Evolutionary conservation across 495 filamentous ascomycete genomes (phyloP), one percentile per base, ranked within the genome.

Genomic region (Acidiella bohemica): DNA sequence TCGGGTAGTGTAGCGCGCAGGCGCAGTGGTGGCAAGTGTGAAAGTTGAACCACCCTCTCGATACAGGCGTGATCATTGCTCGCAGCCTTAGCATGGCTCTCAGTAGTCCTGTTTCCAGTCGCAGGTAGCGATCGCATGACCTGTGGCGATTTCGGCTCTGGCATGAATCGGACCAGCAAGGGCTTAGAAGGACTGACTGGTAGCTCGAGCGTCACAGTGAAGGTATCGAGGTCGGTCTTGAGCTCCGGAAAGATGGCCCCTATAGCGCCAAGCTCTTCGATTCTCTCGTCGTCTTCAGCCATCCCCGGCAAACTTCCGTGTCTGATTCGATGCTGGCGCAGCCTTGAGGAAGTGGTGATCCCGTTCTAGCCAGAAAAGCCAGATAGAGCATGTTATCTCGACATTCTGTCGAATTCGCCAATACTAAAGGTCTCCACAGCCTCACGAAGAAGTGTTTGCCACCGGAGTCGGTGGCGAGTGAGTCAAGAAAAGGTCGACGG

Each of bases 171-270:
- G 26, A 93, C 74, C 3, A 68, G 69, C 8, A 94, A 64, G 1
- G 82, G 78, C 40, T 65, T 60, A 10, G 70, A 59, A 0, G 90
- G 81, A 21, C 73, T 68, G 35, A 94, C 79, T 5, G 76, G 71
- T 0, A 96, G 59, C 18, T 82, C 76, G 39, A 96, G 66, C 5
- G 67, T 69, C 2, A 82, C 75, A 35, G 67, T 69, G 55, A 77
- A 80, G 2, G 71, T 71, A 46, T 77, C 59, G 3, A 68, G 61
- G 38, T 75, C 67, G 23, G 81, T 59, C 22, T 67, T 65, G 12
- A 93, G 73, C 58, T 97, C 90, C 14, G 88, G 88, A 47, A 74
- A 97, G 47, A 97, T 96, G 51, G 86, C 81, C 11, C 69, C 66
- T 31, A 96, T 75, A n/a, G 85, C 75, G 32, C 71, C 75, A 34